Evolutionary conservation across 257 asterid species (phyloP), one percentile per base, ranked within the genome.

Genomic region (Ocimum tenuiflorum): DNA sequence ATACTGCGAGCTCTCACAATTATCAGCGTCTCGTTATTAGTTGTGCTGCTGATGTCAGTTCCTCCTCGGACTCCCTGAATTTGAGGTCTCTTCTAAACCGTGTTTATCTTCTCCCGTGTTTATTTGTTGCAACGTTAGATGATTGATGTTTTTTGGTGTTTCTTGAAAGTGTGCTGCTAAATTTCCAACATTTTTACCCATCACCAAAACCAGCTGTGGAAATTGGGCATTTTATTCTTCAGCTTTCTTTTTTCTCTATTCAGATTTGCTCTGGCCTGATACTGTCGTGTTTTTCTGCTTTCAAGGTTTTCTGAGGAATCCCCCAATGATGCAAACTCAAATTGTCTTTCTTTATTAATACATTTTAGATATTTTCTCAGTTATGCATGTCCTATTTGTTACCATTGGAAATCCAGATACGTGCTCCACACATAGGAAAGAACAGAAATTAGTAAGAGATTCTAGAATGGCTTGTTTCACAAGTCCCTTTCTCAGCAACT

Each of bases 61-160:
- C 82, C 71, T 47, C 77, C 59, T 74, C 89, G 36, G 89, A 84
- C 53, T 45, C 87, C 67, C 24, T 66, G 52, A 74, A 77, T 79
- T 74, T 64, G 59, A 83, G 96, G 97, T 88, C 13, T 88, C 20
- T 31, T 50, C 4, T 56, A 49, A 38, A 14, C 23, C 38, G 51
- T 65, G 14, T 27, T 27, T 27, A 27, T 27, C 31, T 27, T 54
- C 2, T 11, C 51, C 7, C 19, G 8, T 55, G 17, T 13, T 20
- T 63, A 11, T 55, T 33, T 29, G 4, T 65, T 47, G 18, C 49
- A 55, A 42, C 60, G 24, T 14, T 46, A 23, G 41, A 57, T 67
- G 35, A 33, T 41, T 52, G 1, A 42, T 71, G 72, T 4, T 63
- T 57, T 42, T 19, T 1, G 59, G 50, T 55, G 24, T 39, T 50